Evolutionary conservation across 2,329 filamentous ascomycete species (phyloP), one percentile per base, ranked within the genome.

Genomic region (Ophiocordyceps australis): DNA sequence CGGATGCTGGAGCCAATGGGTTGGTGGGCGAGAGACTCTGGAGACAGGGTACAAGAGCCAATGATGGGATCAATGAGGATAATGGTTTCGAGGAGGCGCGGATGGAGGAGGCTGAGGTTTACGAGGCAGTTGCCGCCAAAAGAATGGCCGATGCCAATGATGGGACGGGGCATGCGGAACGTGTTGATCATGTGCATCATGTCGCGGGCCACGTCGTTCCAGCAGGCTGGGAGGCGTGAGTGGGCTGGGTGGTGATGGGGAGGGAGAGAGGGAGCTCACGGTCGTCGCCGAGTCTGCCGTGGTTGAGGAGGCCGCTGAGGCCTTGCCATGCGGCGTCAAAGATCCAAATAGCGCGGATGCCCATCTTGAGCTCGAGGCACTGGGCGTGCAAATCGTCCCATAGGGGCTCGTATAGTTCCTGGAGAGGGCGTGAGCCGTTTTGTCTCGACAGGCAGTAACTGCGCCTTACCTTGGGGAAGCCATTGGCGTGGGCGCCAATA

Each of bases 371-470:
- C 10, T 50, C 44, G 35, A 64, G 62, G 5, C 73, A 55, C 12
- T 59, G 54, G 12, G 59, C 50, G 37, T 78, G 57, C 2, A 94
- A 56, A 26, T 93, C 81, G 31, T 86, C 80, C 78, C 83, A 94
- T 0, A 94, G 56, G 1, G 86, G 79, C 41, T 94, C 85, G 43
- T 94, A 94, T 3, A 94, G 52, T 57, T 95, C 86, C 77, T 83
- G 29, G 10, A 5, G 14, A n/a, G n/a, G 7, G 17, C 17, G 17
- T 19, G 7, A 19, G 17, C 17, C 17, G 17, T 10, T 7, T 10
- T 10, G 17, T 10, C 10, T 10, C 17, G 17, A 10, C 7, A 10
- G 17, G 17, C n/a, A 10, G 17, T 7, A 10, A 10, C 17, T 19
- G 17, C 7, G 17, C 5, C 23, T 14, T 15, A 79, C 79, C 63